Evolutionary conservation across 2,329 filamentous ascomycete genomes (phyloP).

Genomic region (Diaporthe sp.): DNA sequence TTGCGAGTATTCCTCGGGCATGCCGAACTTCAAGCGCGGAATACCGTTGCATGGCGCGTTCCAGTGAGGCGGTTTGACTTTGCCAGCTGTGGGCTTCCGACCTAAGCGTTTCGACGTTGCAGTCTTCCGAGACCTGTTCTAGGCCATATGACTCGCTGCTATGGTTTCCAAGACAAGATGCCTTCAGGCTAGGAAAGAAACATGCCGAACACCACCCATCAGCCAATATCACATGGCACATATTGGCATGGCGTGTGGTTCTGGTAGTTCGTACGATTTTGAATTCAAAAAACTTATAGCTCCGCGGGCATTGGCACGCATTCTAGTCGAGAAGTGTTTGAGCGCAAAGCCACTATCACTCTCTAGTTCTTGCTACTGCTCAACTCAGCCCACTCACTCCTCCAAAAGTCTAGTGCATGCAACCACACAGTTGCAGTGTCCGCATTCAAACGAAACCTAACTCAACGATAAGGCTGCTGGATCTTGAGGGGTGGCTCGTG

Average conservation of each 20-base stretch:
- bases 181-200: not conserved
- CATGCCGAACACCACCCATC: not conserved
- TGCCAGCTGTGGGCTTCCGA: conserved; percentile 9
- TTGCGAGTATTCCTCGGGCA: not conserved
- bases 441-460: not conserved
- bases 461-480: not conserved
- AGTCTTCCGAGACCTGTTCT: conserved; percentile 12
- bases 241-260: conserved; percentile 20
- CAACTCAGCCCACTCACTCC: not conserved
- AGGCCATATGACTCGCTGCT: not conserved
- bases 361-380: not conserved
- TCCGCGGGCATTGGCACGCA: not conserved
- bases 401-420: not conserved
- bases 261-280: not conserved
- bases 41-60: conserved; percentile 8
- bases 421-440: not conserved
- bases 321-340: not conserved
- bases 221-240: not conserved
- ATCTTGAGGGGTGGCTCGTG: not conserved
- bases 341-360: too few species aligned
- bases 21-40: conserved; percentile 12
- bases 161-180: not conserved
- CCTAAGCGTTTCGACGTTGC: not conserved
- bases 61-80: conserved; percentile 11
- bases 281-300: not conserved